Base-by-base conservation (phyloP, 1,284 basidiomycete species). In the Thecaphora thlaspeos region DNA sequence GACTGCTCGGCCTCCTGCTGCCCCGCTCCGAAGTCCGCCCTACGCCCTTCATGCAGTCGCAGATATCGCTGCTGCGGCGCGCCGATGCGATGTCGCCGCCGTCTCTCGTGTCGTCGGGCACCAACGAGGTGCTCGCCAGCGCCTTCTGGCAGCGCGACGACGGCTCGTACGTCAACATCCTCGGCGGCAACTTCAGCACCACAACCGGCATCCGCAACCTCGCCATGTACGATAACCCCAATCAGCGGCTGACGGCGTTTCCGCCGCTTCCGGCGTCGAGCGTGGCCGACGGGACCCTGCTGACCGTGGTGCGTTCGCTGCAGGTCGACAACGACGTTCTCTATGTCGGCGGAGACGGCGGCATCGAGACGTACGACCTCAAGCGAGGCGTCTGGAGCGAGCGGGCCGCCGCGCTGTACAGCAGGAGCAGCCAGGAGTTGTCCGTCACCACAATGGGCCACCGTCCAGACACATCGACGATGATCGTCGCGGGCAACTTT, bases 181-280 rank as follows among this genome's bases (percentile, higher is more conserved):
- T 97, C 45, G 93, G 91, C 36, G 93, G 93, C 43, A 92, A 94
- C 79, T 96, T 95, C 76, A 85, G 87, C 3, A 88, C 87, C 69
- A 70, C 82, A 3, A 46, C 68, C 26, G 75, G 83, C 8, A 68
- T 78, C 23, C 81, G 82, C 59, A 87, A 84, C 44, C 76, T 97
- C 30, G 90, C 85, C 0, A 80, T 92, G 43, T 95, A 94, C 77
- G 82, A 90, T 74, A 79, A 84, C 9, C 70, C 45, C 18, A 59
- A 45, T 28, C 41, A 44, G n/a, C 79, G 79, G 7, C 79, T 87
- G n/a, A 79, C 82, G 30, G 82, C 85, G 0, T 82, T 94, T 17
- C 73, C 79, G 12, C 77, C 42, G 15, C 47, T 41, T 17, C 59
- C 70, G 1, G 22, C 39, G 2, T 44, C 50, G 3, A 23, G 41